phyloP scores from a whole-genome alignment of 306 rosid species.

The Fragaria vesca region DNA sequence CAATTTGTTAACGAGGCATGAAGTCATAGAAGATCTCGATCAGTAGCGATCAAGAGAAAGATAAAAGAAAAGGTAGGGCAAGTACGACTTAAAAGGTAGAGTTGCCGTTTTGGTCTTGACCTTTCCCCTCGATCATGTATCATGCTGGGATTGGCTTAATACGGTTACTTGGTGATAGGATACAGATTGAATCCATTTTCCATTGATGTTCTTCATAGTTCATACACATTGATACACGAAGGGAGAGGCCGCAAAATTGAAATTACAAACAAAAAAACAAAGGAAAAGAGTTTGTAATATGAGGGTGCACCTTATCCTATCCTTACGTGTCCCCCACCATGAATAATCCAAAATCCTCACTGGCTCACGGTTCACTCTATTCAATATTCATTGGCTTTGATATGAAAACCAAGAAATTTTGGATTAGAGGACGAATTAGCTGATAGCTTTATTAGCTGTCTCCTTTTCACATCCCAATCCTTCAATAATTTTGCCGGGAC shows the following conservation, averaged over 20 bases:
- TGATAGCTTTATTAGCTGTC: slow-evolving; percentile 12
- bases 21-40: neutral
- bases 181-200: neutral
- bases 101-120: neutral
- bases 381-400: neutral
- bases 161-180: neutral
- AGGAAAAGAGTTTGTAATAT: neutral
- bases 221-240: neutral
- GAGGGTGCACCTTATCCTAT: slow-evolving; percentile 8
- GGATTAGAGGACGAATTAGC: slow-evolving; percentile 4
- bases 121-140: neutral
- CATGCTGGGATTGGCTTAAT: neutral
- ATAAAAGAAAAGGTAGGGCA: neutral
- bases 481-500: neutral
- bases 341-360: neutral
- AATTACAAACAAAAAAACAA: neutral
- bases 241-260: neutral
- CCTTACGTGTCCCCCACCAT: neutral
- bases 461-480: neutral
- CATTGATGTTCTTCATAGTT: neutral
- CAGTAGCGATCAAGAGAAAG: neutral
- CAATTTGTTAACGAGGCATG: neutral
- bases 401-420: neutral
- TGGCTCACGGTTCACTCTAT: neutral
- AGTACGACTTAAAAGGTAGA: neutral